Evolutionary conservation across 345 rosid species (phyloP), one percentile per base, ranked within the genome.

Genomic region (Zanthoxylum bungeanum): DNA sequence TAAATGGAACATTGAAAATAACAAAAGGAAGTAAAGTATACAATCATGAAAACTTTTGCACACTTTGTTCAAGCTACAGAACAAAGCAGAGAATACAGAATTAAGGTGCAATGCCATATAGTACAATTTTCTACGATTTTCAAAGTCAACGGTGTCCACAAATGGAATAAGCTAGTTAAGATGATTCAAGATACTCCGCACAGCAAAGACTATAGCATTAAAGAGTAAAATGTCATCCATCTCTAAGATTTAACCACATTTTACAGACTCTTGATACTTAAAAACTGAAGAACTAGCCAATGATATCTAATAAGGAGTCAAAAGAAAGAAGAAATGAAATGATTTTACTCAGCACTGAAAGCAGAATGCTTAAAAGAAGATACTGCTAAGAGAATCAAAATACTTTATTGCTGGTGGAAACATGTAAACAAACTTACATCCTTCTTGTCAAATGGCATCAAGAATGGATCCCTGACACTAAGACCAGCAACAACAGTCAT

Each of bases 401-500:
- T 8, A 68, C n/a, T n/a, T n/a, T n/a, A 14, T n/a, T 36, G 61
- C 59, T 11, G 53, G 46, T 10, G 37, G 27, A 28, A 77, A 56
- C 55, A 52, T 24, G 42, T 73, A n/a, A 56, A 49, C 8, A 53
- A 51, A 79, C 97, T 83, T 83, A 94, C 98, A 82, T 94, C 98
- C 52, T 90, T 94, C 85, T 84, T 94, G 84, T 94, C 98, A 82
- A 84, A 86, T 74, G 98, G 98, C 95, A 89, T 90, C 86, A 94
- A 76, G 83, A 94, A 94, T 73, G 98, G 98, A 80, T 94, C 98
- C 84, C 98, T 84, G 69, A 79, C 85, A 84, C 97, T 94, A 75
- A 92, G 98, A 77, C 98, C 98, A 69, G 98, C 92, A 79, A 92
- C 98, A 83, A 94, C 86, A 55, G 98, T 92, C 97, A 92, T 78